A percentile compares a stretch with the other conserved stretches of the same genome.
These are phyloP conservation scores for Climacium dendroides DNA, from an alignment of 225 moss, liverwort and hornwort genomes.

Conservation along the genomic window DNA sequence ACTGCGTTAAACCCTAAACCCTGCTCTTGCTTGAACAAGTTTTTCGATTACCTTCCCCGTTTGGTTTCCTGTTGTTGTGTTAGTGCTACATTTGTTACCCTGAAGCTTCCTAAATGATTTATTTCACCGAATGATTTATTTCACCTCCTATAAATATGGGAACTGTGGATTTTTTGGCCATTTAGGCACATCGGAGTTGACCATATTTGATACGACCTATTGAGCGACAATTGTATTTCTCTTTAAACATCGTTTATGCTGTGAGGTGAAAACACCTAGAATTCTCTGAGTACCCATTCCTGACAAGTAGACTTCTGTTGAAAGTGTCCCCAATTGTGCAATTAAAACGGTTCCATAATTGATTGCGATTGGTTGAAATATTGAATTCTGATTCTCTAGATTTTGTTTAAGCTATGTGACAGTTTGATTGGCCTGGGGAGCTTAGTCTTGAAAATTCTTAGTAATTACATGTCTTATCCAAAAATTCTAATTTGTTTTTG, in stretches of 20 bases:
- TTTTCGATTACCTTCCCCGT: not conserved
- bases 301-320: not conserved
- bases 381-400: not conserved
- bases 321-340: not conserved
- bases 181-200: not conserved
- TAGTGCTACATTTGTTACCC: not conserved
- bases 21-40: not conserved
- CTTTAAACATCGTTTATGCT: not conserved
- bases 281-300: not conserved
- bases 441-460: not conserved
- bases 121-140: not conserved
- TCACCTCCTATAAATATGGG: not conserved
- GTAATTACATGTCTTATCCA: not conserved
- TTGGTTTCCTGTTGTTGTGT: not conserved
- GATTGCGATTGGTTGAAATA: not conserved
- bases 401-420: not conserved
- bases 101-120: not conserved
- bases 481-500: too few relatives aligned
- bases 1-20: not conserved
- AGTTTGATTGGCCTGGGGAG: not conserved
- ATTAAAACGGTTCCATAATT: not conserved
- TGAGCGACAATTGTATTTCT: not conserved
- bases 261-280: not conserved
- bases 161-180: not conserved
- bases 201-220: not conserved